Percentiles rank a stretch among this genome's conserved stretches.
phyloP scores from a whole-genome alignment of 768 basidiomycete genomes.

The Jaapia argillacea region DNA sequence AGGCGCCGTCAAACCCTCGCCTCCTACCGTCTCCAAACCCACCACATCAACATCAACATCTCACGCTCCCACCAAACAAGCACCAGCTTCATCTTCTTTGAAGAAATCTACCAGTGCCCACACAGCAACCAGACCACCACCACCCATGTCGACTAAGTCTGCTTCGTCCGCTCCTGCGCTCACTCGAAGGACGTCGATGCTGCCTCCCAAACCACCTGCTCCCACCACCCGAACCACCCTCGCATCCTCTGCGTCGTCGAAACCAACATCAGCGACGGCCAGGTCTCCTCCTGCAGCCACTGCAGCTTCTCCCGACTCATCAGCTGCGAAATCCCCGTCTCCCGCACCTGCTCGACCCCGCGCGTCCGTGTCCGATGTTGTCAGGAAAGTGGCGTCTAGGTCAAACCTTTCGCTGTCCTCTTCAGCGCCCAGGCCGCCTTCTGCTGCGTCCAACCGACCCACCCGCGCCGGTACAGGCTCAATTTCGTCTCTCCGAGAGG shows the following conservation, averaged over 20 bases:
- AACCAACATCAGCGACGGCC: slow-evolving; percentile 22
- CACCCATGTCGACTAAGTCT: slow-evolving; percentile 25
- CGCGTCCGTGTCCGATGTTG: slow-evolving; percentile 57
- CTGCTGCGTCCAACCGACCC: slow-evolving; percentile 22
- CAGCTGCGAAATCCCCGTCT: slow-evolving; percentile 39
- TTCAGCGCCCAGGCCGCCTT: slow-evolving; percentile 12
- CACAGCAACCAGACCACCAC: slow-evolving; percentile 17
- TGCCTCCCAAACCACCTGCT: slow-evolving; percentile 7
- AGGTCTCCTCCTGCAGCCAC: slow-evolving; percentile 26
- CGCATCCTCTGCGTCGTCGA: slow-evolving; percentile 9
- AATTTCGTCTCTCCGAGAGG: slow-evolving; percentile 66
- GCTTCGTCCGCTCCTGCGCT: slow-evolving; percentile 12
- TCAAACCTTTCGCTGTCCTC: slow-evolving; percentile 23
- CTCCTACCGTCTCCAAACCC: slow-evolving; percentile 24
- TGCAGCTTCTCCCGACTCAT: slow-evolving; percentile 40
- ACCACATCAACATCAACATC: slow-evolving; percentile 16
- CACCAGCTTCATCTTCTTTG: slow-evolving; percentile 6
- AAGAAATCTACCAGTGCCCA: slow-evolving; percentile 6
- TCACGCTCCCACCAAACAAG: slow-evolving; percentile 5
- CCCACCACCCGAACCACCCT: slow-evolving; percentile 12
- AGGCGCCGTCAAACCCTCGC: slow-evolving; percentile 37
- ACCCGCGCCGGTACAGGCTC: slow-evolving; percentile 37
- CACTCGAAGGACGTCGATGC: slow-evolving; percentile 9
- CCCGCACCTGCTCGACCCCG: slow-evolving; percentile 40
- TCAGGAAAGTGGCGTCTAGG: slow-evolving; percentile 40